These are phyloP conservation scores for Chalciporus sphaerocephalus DNA, from an alignment of 768 basidiomycete species.

Conservation along the genomic window DNA sequence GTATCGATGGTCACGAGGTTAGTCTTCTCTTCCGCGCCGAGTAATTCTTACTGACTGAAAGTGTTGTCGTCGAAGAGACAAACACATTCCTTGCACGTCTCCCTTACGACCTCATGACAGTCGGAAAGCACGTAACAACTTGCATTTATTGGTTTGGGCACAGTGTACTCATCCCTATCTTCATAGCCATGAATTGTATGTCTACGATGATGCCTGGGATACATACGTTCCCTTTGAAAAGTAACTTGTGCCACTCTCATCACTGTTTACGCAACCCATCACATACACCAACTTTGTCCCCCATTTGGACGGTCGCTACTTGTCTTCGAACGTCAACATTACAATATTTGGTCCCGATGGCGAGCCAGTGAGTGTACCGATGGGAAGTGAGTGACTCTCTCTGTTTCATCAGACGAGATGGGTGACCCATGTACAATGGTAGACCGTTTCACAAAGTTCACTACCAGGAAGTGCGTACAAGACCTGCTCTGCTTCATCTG, in stretches of 20 bases:
- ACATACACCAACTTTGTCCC: slow-evolving; percentile 67
- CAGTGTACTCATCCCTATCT: background rate
- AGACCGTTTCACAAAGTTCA: slow-evolving; percentile 69
- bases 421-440: slow-evolving; percentile 27
- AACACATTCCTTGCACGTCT: slow-evolving; percentile 70
- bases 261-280: background rate
- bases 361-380: slow-evolving; percentile 36
- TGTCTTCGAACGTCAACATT: slow-evolving; percentile 86
- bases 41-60: background rate
- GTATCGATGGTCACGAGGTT: background rate
- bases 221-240: slow-evolving; percentile 37
- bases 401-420: slow-evolving; percentile 5
- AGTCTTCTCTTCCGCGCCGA: background rate
- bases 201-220: slow-evolving; percentile 61
- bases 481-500: background rate
- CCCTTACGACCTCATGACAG: slow-evolving; percentile 78
- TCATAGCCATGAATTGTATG: slow-evolving; percentile 76
- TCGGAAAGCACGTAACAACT: slow-evolving; percentile 64
- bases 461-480: slow-evolving; percentile 56
- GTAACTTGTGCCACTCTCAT: slow-evolving; percentile 4
- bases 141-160: background rate
- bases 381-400: slow-evolving; percentile 39
- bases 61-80: background rate
- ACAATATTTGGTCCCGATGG: slow-evolving; percentile 49
- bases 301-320: slow-evolving; percentile 63